Base-by-base conservation (phyloP, 805 yeast genomes). In the Kuraishia piskuri region DNA sequence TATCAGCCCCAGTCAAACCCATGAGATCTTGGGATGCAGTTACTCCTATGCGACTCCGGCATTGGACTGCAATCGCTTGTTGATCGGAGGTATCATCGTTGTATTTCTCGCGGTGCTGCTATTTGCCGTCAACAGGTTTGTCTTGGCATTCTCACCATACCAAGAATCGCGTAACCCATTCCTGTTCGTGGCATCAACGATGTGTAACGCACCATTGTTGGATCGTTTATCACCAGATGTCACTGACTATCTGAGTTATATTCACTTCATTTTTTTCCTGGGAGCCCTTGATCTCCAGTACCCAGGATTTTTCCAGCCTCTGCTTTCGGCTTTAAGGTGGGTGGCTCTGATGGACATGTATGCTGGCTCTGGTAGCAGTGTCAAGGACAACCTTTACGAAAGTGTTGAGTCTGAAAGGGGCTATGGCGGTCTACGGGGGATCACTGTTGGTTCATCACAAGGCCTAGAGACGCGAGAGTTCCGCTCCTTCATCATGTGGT, bases 251-350 rank as follows among this genome's bases (percentile, higher is more conserved):
- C 57, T 83, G 1, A 64, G 72, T 20, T 83, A 82, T 63, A 61
- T 82, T 36, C 90, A 85, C 61, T 84, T 77, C 67, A 77, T 82
- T 1, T 73, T 81, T 47, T 79, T 83, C 61, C 71, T 78, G 58
- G 79, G 78, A 5, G 84, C 80, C 3, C 67, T 85, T 25, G 74
- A 75, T 57, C 62, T 84, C 20, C 67, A 71, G 23, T 84, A 79
- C 58, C 90, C 90, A 0, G 88, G 86, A 0, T 82, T 78, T 60
- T 79, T 75, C 55, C 85, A 77, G 56, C 86, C 86, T 0, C 62
- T 79, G 14, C 63, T 82, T 49, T 69, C 80, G 2, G 66, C 73
- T 17, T 60, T 79, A 20, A 65, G 79, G 19, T 83, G 89, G 89
- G 68, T 77, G 46, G 78, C 82, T 1, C 65, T 84, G n/a, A 63